These are phyloP conservation scores for Oldenlandia corymbosa DNA, from an alignment of 257 asterid genomes.

Conservation along the genomic window DNA sequence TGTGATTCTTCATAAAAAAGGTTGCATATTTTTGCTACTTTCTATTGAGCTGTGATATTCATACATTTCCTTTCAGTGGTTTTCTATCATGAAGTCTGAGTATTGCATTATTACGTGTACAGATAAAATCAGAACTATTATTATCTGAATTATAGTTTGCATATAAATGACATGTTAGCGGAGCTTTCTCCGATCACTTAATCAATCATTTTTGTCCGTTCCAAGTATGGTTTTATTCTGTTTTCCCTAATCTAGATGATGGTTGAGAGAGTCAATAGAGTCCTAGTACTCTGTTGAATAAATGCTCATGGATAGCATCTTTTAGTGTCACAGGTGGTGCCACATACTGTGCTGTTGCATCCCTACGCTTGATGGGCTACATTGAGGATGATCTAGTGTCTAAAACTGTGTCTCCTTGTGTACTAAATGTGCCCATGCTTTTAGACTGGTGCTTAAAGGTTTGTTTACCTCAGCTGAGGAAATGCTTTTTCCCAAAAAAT, in stretches of 20 bases:
- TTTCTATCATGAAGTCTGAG: too few relatives aligned
- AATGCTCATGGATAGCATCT: constrained; percentile 49
- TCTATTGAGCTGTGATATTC: too few relatives aligned
- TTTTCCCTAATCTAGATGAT: background rate
- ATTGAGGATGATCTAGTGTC: constrained; percentile 56
- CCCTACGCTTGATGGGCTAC: constrained; percentile 90
- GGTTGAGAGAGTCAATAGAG: background rate
- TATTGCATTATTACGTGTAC: too few relatives aligned
- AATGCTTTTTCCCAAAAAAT: background rate
- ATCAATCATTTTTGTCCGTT: background rate
- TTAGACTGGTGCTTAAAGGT: constrained; percentile 93
- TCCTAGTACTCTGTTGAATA: background rate
- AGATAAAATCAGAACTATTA: too few relatives aligned
- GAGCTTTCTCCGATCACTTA: background rate
- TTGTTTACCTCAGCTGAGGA: background rate
- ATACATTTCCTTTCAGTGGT: too few relatives aligned
- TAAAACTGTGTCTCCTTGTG: constrained; percentile 31
- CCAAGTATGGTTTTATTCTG: background rate
- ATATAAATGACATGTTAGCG: too few relatives aligned
- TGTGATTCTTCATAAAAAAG: background rate
- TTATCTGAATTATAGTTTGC: too few relatives aligned
- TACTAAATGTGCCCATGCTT: constrained; percentile 62
- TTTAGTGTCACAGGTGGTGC: constrained; percentile 97
- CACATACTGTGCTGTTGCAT: constrained; percentile 96
- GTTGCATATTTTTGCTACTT: too few relatives aligned